These are phyloP conservation scores for thale cress (Arabidopsis thaliana) DNA, from an alignment of 345 rosid species.

Conservation along the genomic window DNA sequence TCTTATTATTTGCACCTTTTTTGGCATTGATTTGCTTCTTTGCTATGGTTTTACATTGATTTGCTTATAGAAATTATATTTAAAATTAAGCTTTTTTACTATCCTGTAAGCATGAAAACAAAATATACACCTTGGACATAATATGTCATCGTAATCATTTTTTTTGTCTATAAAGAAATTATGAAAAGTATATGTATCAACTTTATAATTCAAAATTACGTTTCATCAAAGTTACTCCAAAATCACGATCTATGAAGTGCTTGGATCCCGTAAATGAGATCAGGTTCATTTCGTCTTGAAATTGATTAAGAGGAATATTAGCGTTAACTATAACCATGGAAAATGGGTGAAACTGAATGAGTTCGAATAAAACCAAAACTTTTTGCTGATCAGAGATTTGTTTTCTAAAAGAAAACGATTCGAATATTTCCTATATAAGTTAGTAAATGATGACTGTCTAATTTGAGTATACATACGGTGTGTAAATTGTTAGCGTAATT, in stretches of 20 bases:
- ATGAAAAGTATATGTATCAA: neutral
- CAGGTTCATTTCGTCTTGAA: slow-evolving; percentile 9
- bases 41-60: neutral
- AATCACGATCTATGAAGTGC: slow-evolving; percentile 13
- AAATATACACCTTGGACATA: neutral
- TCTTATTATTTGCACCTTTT: neutral
- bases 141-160: neutral
- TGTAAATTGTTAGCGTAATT: slow-evolving; percentile 6
- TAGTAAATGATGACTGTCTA: no score
- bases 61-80: slow-evolving; percentile 7
- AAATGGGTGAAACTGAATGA: slow-evolving; percentile 18
- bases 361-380: neutral
- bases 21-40: slow-evolving; percentile 5
- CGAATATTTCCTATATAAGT: neutral
- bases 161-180: neutral
- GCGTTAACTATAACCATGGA: neutral
- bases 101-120: neutral
- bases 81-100: neutral
- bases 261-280: slow-evolving; percentile 19
- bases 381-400: neutral
- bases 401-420: neutral
- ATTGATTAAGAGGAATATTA: neutral
- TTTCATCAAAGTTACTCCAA: neutral
- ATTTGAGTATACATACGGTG: neutral
- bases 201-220: neutral